Evolutionary conservation across 257 asterid genomes (phyloP).

Genomic region (Craterostigma plantagineum): DNA sequence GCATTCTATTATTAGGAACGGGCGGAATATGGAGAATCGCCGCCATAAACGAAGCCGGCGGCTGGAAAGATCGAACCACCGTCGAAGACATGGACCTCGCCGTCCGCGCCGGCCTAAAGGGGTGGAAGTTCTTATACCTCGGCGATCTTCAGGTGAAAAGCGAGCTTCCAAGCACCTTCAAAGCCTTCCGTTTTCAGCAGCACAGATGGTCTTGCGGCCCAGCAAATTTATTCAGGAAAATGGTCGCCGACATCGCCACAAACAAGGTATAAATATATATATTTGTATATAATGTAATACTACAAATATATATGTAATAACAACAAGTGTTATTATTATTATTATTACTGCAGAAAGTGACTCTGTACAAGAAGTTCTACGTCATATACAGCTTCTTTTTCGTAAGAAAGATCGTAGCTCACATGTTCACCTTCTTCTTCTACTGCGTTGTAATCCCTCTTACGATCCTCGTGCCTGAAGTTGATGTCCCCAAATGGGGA

Average conservation of each 20-base stretch:
- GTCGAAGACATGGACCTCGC: slow-evolving; percentile 45
- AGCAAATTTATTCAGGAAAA: slow-evolving; percentile 59
- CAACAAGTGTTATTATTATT: too few species aligned
- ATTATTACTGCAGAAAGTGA: slow-evolving; percentile 37
- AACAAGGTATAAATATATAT: too few species aligned
- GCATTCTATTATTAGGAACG: slow-evolving; percentile 20
- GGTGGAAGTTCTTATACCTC: slow-evolving; percentile 29
- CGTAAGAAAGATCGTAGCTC: slow-evolving; percentile 49
- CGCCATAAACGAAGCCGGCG: slow-evolving; percentile 25
- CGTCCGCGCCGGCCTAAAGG: slow-evolving; percentile 28
- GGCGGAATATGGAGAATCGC: slow-evolving; percentile 35
- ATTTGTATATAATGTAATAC: too few species aligned
- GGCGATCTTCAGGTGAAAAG: slow-evolving; percentile 29
- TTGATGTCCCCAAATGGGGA: slow-evolving; percentile 53
- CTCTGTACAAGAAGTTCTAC: slow-evolving; percentile 38
- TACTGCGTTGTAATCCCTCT: slow-evolving; percentile 59
- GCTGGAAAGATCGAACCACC: slow-evolving; percentile 34
- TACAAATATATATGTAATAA: too few species aligned
- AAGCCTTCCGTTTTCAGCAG: slow-evolving; percentile 56
- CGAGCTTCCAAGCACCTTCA: slow-evolving; percentile 64
- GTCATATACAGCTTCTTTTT: slow-evolving; percentile 68
- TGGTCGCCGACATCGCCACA: slow-evolving; percentile 31
- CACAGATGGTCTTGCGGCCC: slow-evolving; percentile 79
- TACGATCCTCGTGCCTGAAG: slow-evolving; percentile 48
- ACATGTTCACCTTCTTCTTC: slow-evolving; percentile 42